Percentiles rank a stretch among this genome's conserved stretches.
These are phyloP conservation scores for Potentilla sterilis DNA, from an alignment of 306 rosid genomes.

Conservation along the genomic window DNA sequence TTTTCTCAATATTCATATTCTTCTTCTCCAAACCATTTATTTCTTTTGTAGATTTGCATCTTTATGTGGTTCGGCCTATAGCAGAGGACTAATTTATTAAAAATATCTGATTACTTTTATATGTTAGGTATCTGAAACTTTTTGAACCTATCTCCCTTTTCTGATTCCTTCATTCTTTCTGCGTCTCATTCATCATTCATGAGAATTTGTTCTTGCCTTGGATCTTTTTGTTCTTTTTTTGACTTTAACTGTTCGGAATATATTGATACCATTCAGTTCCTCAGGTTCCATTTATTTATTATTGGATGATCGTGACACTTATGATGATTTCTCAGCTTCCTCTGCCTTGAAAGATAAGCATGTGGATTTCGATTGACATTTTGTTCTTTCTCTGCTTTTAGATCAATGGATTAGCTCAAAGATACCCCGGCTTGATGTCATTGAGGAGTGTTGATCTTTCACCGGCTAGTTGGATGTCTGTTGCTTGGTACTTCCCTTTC, in stretches of 20 bases:
- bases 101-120: conserved; percentile 14
- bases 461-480: conserved; percentile 99
- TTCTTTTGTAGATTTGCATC: conserved; percentile 9
- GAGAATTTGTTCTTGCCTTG: conserved; percentile 41
- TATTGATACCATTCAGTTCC: conserved; percentile 5
- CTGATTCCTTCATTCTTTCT: neutral
- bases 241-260: conserved; percentile 16
- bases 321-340: conserved; percentile 5
- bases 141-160: conserved; percentile 31
- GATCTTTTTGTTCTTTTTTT: conserved; percentile 24
- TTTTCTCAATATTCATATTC: conserved; percentile 7
- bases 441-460: conserved; percentile 93
- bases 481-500: conserved; percentile 66
- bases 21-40: conserved; percentile 4
- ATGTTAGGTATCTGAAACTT: conserved; percentile 34
- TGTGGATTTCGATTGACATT: conserved; percentile 27
- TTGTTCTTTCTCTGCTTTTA: conserved; percentile 34
- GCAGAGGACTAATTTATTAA: conserved; percentile 19
- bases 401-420: conserved; percentile 69
- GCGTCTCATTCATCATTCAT: conserved; percentile 15
- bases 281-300: conserved; percentile 15
- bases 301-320: conserved; percentile 18
- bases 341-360: neutral
- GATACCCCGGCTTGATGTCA: conserved; percentile 86
- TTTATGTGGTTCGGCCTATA: conserved; percentile 16